Base-by-base conservation (phyloP, 768 basidiomycete species). In the Mycena capillaripes region DNA sequence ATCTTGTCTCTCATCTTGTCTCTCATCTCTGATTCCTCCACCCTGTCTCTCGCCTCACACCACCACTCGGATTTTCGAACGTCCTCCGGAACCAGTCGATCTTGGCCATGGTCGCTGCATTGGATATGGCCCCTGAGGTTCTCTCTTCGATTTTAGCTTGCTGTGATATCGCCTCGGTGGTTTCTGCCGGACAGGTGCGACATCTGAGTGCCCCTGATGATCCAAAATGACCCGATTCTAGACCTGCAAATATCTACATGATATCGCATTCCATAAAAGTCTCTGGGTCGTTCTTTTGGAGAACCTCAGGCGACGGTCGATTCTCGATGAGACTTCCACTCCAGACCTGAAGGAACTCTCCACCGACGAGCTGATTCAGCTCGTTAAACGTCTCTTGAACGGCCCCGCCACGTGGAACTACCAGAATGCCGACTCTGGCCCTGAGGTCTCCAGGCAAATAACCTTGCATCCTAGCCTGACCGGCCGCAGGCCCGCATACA, bases 341-440 rank as follows among this genome's bases (percentile, higher is more conserved):
- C 30, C 19, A 3, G 27, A 62, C n/a, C 36, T 69, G 7, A 19
- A 48, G 12, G 52, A 23, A 2, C 36, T 55, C 16, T 53, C 60
- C 5, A 44, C 52, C 6, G 29, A 30, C 1, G 59, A 69, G 2
- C 60, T 69, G 25, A 53, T 68, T 11, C 17, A 16, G 8, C 25
- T 56, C 7, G 59, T 69, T 5, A 61, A 60, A 19, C 52, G 52
- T 3, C 9, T 62, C 10, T 0, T 63, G 0, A 63, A 42, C 10
- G 69, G 69, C 4, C 69, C 69, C 2, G 23, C 56, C n/a, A 63
- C 61, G 7, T 64, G 61, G 69, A 55, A 6, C 11, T 52, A 52
- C 5, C 36, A 5, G 4, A 27, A 21, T 27, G 8, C 14, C 6
- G 55, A 16, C 25, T n/a, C 56, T 50, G 23, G 7, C 2, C 23